Evolutionary conservation across 257 asterid species (phyloP).

Genomic region (Rehmannia glutinosa): DNA sequence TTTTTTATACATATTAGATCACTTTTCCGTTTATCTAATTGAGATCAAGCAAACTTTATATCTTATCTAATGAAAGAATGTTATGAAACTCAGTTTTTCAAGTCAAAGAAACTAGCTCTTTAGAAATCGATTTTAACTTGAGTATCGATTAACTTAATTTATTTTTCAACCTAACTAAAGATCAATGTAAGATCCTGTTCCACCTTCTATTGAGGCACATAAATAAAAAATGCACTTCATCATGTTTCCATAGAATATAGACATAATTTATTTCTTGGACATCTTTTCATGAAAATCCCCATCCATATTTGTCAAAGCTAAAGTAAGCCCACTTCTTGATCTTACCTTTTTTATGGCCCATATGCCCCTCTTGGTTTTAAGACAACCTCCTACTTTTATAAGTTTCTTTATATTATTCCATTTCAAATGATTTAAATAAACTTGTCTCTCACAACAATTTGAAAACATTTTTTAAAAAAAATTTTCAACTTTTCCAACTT

Average conservation of each 20-base stretch:
- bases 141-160: no score
- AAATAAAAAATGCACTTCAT: conserved; percentile 14
- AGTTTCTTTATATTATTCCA: conserved; percentile 2
- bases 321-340: conserved; percentile 6
- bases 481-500: no score
- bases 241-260: conserved; percentile 22
- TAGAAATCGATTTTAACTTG: no score
- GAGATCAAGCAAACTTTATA: no score
- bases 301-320: conserved; percentile 3
- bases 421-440: neutral
- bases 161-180: no score
- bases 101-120: no score
- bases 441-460: neutral
- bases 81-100: no score
- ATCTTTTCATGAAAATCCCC: conserved; percentile 15
- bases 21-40: no score
- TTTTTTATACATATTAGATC: neutral
- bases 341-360: conserved; percentile 20
- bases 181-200: neutral
- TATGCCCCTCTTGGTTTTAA: neutral
- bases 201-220: conserved; percentile 15
- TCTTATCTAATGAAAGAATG: no score
- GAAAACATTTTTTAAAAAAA: no score
- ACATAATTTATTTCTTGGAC: neutral
- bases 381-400: conserved; percentile 17